These are phyloP conservation scores for Aspergillus clavatus DNA, from an alignment of 2,329 filamentous ascomycete species.

Conservation along the genomic window DNA sequence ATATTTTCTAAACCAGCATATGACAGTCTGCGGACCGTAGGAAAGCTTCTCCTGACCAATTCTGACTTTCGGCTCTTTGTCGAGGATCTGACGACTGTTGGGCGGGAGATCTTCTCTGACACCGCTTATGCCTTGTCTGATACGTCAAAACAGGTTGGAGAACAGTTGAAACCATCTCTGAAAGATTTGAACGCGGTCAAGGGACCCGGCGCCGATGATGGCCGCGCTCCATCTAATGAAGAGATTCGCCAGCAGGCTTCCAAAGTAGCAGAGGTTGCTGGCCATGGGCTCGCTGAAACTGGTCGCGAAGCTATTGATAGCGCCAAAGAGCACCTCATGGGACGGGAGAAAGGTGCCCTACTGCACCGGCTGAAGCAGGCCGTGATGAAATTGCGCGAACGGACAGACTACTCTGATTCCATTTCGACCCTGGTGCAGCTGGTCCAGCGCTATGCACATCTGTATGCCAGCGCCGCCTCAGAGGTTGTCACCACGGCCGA, in stretches of 20 bases:
- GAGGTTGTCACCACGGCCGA: conserved; percentile 63
- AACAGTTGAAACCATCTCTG: conserved; percentile 65
- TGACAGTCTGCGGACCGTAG: conserved; percentile 75
- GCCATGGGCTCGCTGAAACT: conserved; percentile 34
- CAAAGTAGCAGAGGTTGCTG: conserved; percentile 46
- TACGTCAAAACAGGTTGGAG: conserved; percentile 68
- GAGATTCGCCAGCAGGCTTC: conserved; percentile 58
- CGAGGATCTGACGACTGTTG: conserved; percentile 71
- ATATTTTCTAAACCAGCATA: conserved; percentile 53
- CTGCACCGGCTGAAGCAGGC: conserved; percentile 71
- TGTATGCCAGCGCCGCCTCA: conserved; percentile 69
- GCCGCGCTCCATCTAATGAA: conserved; percentile 51
- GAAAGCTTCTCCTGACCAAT: conserved; percentile 80
- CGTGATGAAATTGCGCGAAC: conserved; percentile 67
- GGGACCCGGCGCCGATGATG: conserved; percentile 41
- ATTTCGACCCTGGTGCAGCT: conserved; percentile 73
- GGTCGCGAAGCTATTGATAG: conserved; percentile 62
- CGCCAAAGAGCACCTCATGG: conserved; percentile 65
- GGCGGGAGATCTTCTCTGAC: conserved; percentile 79
- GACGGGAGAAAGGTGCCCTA: conserved; percentile 68
- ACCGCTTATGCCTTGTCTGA: conserved; percentile 74
- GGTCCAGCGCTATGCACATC: conserved; percentile 69
- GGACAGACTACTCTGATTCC: conserved; percentile 78
- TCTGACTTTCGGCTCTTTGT: conserved; percentile 84
- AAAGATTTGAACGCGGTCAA: conserved; percentile 54